These are phyloP conservation scores for Irineochytrium annulatum DNA, from an alignment of 192 early-diverging fungal species.

Conservation along the genomic window DNA sequence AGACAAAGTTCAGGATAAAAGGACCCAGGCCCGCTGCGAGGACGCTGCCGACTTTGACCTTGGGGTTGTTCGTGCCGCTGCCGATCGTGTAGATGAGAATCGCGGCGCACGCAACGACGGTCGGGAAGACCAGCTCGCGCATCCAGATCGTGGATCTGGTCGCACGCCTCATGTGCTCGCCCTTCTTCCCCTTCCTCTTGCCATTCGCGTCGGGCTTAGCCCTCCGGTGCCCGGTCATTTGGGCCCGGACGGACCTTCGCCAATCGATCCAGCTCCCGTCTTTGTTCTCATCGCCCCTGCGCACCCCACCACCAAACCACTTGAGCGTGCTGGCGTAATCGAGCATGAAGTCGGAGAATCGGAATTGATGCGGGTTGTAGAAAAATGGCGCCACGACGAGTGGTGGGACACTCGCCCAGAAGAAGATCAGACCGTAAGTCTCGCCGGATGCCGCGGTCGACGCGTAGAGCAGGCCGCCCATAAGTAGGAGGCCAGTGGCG, in stretches of 20 bases:
- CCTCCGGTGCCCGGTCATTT: background rate
- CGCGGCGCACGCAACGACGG: conserved; percentile 5
- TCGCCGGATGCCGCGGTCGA: background rate
- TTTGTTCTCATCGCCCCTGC: background rate
- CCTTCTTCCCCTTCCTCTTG: background rate
- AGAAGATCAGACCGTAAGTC: background rate
- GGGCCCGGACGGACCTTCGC: background rate
- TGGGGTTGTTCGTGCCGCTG: background rate
- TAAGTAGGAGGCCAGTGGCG: background rate
- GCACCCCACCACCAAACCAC: conserved; percentile 50
- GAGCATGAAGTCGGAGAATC: conserved; percentile 70
- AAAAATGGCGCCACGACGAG: conserved; percentile 77
- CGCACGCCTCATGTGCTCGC: background rate
- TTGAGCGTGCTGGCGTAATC: conserved; percentile 79
- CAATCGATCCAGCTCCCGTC: conserved; percentile 1
- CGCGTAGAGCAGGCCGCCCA: conserved; percentile 1
- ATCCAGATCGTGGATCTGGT: conserved; percentile 5
- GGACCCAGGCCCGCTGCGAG: background rate
- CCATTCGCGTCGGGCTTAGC: too few relatives aligned
- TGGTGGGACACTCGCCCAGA: conserved; percentile 38
- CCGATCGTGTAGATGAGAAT: conserved; percentile 11
- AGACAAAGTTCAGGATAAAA: conserved; percentile 6
- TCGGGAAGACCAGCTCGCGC: conserved; percentile 11
- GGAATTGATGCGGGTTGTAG: conserved; percentile 88
- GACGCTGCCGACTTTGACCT: background rate